Evolutionary conservation across 2,329 filamentous ascomycete species (phyloP).

Genomic region (Phaeosphaeriaceae sp.): DNA sequence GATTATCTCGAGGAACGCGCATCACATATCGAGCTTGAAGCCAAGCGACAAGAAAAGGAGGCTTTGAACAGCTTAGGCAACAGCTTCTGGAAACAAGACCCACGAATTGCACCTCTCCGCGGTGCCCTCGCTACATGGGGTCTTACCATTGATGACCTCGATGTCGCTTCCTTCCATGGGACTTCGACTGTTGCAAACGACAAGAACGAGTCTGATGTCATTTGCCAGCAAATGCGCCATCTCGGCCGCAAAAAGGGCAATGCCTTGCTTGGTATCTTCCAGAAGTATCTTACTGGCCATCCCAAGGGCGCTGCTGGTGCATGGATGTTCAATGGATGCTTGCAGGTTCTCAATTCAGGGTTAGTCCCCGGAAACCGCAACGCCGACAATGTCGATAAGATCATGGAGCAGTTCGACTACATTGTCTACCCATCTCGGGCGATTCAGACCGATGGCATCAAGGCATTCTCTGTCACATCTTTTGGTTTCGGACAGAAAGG

Average conservation of each 20-base stretch:
- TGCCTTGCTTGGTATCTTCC: constrained; percentile 94
- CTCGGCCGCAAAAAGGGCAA: constrained; percentile 97
- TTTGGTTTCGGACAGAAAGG: constrained; percentile 99
- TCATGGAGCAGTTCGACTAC: constrained; percentile 97
- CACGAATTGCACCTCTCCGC: constrained; percentile 91
- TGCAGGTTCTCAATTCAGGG: constrained; percentile 93
- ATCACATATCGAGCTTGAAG: constrained; percentile 85
- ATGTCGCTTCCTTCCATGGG: constrained; percentile 96
- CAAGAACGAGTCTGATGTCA: constrained; percentile 98
- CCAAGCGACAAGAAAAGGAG: constrained; percentile 88
- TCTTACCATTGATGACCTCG: constrained; percentile 93
- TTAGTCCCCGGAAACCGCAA: constrained; percentile 97
- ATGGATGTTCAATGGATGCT: constrained; percentile 99
- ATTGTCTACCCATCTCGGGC: constrained; percentile 95
- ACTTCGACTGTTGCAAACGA: constrained; percentile 98
- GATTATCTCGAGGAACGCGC: constrained; percentile 88
- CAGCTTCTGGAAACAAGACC: constrained; percentile 98
- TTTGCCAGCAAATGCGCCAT: constrained; percentile 94
- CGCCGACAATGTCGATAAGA: constrained; percentile 93
- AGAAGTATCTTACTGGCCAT: constrained; percentile 98
- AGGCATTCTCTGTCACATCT: constrained; percentile 97
- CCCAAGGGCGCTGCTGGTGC: constrained; percentile 99
- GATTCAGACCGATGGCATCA: constrained; percentile 97
- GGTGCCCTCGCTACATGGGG: constrained; percentile 98
- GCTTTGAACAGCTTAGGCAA: constrained; percentile 92